These are phyloP conservation scores for Backusella liffmaniae DNA, from an alignment of 192 early-diverging fungal genomes.

Conservation along the genomic window DNA sequence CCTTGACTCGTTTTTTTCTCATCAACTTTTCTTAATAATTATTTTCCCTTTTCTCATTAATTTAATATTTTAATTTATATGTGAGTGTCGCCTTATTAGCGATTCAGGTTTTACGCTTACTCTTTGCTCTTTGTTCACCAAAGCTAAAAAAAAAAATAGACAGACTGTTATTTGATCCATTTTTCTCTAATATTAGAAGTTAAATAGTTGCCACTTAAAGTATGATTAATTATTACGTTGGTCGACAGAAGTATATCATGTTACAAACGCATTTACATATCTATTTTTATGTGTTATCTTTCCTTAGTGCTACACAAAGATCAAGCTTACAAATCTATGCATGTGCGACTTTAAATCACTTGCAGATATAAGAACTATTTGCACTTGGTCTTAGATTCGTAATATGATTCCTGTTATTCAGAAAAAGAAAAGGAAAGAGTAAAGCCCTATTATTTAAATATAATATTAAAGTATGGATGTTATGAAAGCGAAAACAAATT, in stretches of 20 bases:
- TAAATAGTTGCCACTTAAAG: background rate
- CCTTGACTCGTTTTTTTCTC: too few species aligned
- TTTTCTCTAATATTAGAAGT: background rate
- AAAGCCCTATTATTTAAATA: background rate
- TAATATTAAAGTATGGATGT: background rate
- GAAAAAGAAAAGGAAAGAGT: background rate
- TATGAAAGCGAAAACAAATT: background rate
- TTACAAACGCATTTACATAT: background rate
- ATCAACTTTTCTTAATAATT: too few species aligned
- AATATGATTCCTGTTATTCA: background rate
- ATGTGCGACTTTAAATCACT: background rate
- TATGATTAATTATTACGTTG: background rate
- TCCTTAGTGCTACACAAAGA: background rate
- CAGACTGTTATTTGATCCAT: background rate
- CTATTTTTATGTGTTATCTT: background rate
- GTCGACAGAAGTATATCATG: background rate
- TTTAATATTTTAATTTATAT: background rate
- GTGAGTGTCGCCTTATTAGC: background rate
- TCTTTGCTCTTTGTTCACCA: background rate
- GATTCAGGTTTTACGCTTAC: background rate
- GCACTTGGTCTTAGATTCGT: background rate
- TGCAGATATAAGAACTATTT: background rate
- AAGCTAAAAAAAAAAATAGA: background rate
- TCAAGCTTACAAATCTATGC: background rate
- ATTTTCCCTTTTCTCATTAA: too few species aligned